Percentiles rank a stretch among this genome's conserved stretches.
phyloP scores from a whole-genome alignment of 169 alveolate genomes.

The Cryptosporidium ubiquitum region DNA sequence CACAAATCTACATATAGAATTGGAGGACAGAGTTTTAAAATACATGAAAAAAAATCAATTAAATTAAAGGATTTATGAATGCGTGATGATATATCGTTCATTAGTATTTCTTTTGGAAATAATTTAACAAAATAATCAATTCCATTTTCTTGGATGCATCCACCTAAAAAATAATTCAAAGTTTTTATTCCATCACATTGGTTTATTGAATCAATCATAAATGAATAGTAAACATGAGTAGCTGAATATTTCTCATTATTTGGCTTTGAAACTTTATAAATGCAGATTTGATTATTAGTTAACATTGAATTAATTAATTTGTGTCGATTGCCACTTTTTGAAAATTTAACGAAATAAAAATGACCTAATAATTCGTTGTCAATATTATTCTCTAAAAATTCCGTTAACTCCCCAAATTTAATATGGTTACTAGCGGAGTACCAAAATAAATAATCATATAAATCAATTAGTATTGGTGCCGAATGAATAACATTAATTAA shows the following conservation, averaged over 20 bases:
- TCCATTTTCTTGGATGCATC: constrained; percentile 43
- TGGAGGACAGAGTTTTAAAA: constrained; percentile 31
- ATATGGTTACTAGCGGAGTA: neutral
- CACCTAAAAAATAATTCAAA: constrained; percentile 47
- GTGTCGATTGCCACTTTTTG: neutral
- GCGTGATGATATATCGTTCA: neutral
- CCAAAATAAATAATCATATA: constrained; percentile 62
- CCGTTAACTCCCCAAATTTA: constrained; percentile 10
- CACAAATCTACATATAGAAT: constrained; percentile 6
- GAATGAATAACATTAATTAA: constrained; percentile 16
- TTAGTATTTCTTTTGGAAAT: constrained; percentile 25
- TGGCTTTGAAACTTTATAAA: constrained; percentile 47
- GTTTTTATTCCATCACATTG: constrained; percentile 7
- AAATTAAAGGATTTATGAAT: neutral
- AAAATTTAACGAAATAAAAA: constrained; percentile 28
- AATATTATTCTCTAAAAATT: neutral
- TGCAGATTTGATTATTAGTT: neutral
- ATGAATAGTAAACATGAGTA: neutral
- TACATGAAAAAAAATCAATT: neutral
- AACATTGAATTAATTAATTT: neutral
- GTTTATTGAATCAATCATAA: constrained; percentile 15
- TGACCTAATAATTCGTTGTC: neutral
- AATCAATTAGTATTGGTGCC: constrained; percentile 45
- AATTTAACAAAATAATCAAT: neutral
- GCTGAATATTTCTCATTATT: neutral